phyloP scores from a whole-genome alignment of 179 eudicot genomes.

The Beta corolliflora region DNA sequence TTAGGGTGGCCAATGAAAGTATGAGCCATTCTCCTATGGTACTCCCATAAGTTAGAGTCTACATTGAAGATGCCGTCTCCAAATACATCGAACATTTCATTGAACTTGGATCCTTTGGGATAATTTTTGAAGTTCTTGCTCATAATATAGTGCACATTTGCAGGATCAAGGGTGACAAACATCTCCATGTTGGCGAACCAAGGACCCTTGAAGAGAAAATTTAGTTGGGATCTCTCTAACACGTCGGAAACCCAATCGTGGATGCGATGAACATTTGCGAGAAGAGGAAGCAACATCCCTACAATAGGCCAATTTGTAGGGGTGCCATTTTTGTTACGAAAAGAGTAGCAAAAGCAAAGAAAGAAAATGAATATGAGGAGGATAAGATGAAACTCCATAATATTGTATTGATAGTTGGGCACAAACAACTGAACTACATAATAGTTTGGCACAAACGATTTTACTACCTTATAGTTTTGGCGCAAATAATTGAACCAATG shows the following conservation, averaged over 20 bases:
- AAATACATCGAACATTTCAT: slow-evolving; percentile 44
- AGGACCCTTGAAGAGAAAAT: slow-evolving; percentile 39
- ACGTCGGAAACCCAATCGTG: slow-evolving; percentile 4
- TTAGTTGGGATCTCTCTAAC: slow-evolving; percentile 1
- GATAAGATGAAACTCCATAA: no score
- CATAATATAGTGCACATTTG: slow-evolving; percentile 35
- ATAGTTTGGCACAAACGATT: no score
- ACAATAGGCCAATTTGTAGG: slow-evolving; percentile 37
- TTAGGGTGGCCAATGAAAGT: no score
- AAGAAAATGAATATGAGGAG: no score
- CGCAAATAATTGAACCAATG: no score
- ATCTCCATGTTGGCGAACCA: slow-evolving; percentile 41
- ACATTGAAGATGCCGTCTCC: slow-evolving; percentile 54
- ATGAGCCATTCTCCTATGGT: no score
- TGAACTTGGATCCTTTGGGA: slow-evolving; percentile 33
- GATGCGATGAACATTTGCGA: slow-evolving; percentile 20
- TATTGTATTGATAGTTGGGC: no score
- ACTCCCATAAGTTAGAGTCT: slow-evolving; percentile 11
- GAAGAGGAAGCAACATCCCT: slow-evolving; percentile 32
- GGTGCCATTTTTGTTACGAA: slow-evolving; percentile 14
- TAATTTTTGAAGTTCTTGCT: slow-evolving; percentile 30
- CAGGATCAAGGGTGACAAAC: slow-evolving; percentile 18
- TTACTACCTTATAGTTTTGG: no score
- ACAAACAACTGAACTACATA: no score
- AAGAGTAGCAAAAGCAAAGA: not conserved